Conservation (phyloP, 2,329 filamentous ascomycete species). For the Aureobasidium subglaciale region DNA sequence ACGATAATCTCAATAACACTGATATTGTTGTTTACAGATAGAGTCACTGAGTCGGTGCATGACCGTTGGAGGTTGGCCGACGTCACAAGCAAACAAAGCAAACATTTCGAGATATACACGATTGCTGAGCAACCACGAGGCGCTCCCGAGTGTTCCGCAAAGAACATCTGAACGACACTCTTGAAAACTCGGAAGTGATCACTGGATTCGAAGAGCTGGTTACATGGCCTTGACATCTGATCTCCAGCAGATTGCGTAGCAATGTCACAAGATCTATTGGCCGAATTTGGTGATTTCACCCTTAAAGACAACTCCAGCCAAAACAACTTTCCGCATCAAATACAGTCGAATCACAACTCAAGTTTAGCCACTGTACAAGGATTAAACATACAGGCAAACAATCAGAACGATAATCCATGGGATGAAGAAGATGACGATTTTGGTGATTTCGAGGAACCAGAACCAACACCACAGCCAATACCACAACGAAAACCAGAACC, state of each 20-base stretch:
- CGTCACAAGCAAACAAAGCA: conserved; percentile 11
- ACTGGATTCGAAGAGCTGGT: no score
- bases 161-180: neutral
- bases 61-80: neutral
- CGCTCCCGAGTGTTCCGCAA: neutral
- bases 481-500: no score
- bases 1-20: neutral
- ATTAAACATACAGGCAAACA: neutral
- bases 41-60: neutral
- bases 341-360: conserved; percentile 18
- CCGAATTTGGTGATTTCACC: conserved; percentile 39
- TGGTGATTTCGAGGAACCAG: conserved; percentile 27
- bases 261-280: conserved; percentile 50
- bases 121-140: neutral
- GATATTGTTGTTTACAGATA: conserved; percentile 2
- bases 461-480: conserved; percentile 7
- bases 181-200: neutral
- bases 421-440: conserved; percentile 26
- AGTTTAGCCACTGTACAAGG: no score
- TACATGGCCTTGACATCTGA: neutral
- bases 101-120: conserved; percentile 6
- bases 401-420: conserved; percentile 25
- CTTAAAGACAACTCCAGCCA: conserved; percentile 15
- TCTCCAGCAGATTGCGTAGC: neutral
- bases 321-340: conserved; percentile 1